A percentile compares a stretch with the other conserved stretches of the same genome.
Evolutionary conservation across 2,329 filamentous ascomycete species (phyloP).

Genomic region (Fusarium sp.): DNA sequence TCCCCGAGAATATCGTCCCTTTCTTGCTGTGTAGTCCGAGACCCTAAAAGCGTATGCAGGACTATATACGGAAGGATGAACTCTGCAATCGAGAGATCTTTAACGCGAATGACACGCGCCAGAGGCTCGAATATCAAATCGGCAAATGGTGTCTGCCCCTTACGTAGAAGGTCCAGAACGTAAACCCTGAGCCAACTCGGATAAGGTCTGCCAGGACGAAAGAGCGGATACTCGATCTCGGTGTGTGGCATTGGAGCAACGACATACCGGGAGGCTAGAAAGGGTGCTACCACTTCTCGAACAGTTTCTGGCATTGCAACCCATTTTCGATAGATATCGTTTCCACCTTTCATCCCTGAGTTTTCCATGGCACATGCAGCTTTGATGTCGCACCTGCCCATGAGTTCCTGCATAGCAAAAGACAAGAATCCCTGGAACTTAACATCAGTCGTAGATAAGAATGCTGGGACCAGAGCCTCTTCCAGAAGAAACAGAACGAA

Average conservation of each 20-base stretch:
- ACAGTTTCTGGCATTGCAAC: slow-evolving; percentile 78
- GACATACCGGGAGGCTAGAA: slow-evolving; percentile 83
- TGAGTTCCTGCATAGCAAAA: slow-evolving; percentile 91
- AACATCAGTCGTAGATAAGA: slow-evolving; percentile 88
- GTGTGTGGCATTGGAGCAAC: slow-evolving; percentile 70
- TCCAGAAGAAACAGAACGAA: slow-evolving; percentile 89
- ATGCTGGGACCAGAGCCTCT: slow-evolving; percentile 88
- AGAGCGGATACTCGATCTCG: slow-evolving; percentile 79
- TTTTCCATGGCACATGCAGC: slow-evolving; percentile 59
- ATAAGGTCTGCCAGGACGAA: slow-evolving; percentile 73
- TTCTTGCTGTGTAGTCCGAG: slow-evolving; percentile 67
- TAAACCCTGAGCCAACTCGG: slow-evolving; percentile 83
- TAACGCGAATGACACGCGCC: slow-evolving; percentile 82
- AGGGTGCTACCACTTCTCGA: slow-evolving; percentile 85
- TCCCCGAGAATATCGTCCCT: slow-evolving; percentile 75
- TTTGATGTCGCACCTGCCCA: slow-evolving; percentile 79
- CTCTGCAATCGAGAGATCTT: slow-evolving; percentile 85
- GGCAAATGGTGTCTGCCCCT: slow-evolving; percentile 77
- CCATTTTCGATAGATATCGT: slow-evolving; percentile 78
- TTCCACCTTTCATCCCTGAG: slow-evolving; percentile 56
- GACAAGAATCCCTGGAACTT: slow-evolving; percentile 90
- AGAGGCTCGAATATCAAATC: slow-evolving; percentile 83
- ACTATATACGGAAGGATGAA: slow-evolving; percentile 91
- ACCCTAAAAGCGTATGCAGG: slow-evolving; percentile 82
- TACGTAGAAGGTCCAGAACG: slow-evolving; percentile 82